These are phyloP conservation scores for Pseudozyma hubeiensis DNA, from an alignment of 1,284 basidiomycete species.

Conservation along the genomic window DNA sequence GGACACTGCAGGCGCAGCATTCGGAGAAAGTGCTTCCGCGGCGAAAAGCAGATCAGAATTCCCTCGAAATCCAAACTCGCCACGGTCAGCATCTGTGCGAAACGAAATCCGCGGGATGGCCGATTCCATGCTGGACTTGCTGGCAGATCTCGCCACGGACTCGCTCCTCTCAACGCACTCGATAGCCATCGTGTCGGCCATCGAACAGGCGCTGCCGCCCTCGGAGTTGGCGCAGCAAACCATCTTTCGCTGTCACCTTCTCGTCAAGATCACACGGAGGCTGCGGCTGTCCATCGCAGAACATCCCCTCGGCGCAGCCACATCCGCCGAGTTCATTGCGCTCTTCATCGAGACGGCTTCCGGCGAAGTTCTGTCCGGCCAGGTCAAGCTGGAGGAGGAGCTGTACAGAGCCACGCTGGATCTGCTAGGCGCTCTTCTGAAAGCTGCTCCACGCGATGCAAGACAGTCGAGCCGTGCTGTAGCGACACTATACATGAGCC, in stretches of 20 bases:
- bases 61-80: neutral
- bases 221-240: conserved; percentile 43
- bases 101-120: conserved; percentile 15
- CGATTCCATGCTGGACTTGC: conserved; percentile 29
- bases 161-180: conserved; percentile 46
- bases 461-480: conserved; percentile 8
- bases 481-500: conserved; percentile 41
- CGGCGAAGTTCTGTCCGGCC: conserved; percentile 37
- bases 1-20: no score
- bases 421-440: conserved; percentile 23
- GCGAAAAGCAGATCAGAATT: neutral
- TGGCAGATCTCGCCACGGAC: conserved; percentile 42
- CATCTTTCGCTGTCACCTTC: conserved; percentile 32
- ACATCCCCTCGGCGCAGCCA: conserved; percentile 9
- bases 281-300: conserved; percentile 10
- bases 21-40: neutral
- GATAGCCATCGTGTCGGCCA: conserved; percentile 36
- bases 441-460: conserved; percentile 1
- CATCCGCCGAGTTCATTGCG: conserved; percentile 23
- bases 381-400: conserved; percentile 25
- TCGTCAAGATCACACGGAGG: conserved; percentile 16
- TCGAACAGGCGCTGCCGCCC: conserved; percentile 45
- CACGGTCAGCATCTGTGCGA: neutral
- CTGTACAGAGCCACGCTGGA: conserved; percentile 22
- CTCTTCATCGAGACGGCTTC: conserved; percentile 47